These are phyloP conservation scores for Diplosphaera chodatii DNA, from an alignment of 139 green algal species.

Conservation along the genomic window DNA sequence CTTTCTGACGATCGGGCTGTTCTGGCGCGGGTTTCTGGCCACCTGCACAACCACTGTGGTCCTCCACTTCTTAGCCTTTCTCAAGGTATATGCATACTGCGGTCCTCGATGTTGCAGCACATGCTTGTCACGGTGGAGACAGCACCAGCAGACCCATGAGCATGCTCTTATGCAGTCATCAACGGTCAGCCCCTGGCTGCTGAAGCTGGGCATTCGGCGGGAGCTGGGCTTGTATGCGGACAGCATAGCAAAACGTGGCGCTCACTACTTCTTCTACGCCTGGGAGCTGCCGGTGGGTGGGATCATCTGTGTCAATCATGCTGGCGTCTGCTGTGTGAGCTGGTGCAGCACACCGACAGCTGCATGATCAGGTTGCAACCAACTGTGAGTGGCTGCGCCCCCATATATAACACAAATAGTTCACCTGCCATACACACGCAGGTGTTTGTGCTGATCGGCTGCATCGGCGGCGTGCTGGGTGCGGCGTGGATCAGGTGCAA, in stretches of 20 bases:
- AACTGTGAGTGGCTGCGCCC: too few species aligned
- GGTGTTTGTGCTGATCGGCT: slow-evolving; percentile 53
- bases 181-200: background rate
- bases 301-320: too few species aligned
- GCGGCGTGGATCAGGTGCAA: slow-evolving; percentile 37
- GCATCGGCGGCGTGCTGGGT: slow-evolving; percentile 38
- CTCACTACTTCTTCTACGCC: slow-evolving; percentile 42
- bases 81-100: too few species aligned
- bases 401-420: too few species aligned
- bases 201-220: slow-evolving; percentile 36
- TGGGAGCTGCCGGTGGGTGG: slow-evolving; percentile 53
- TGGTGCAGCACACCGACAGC: too few species aligned
- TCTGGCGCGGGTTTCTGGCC: slow-evolving; percentile 64
- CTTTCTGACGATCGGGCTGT: slow-evolving; percentile 51
- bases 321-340: too few species aligned
- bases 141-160: too few species aligned
- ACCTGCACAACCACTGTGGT: slow-evolving; percentile 54
- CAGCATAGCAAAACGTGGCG: slow-evolving; percentile 37
- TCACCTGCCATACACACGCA: too few species aligned
- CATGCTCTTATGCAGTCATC: too few species aligned
- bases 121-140: too few species aligned
- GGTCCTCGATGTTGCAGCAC: too few species aligned
- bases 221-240: slow-evolving; percentile 61
- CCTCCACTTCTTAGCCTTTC: slow-evolving; percentile 35
- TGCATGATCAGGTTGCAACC: too few species aligned